Evolutionary conservation across 306 rosid genomes (phyloP), one percentile per base, ranked within the genome.

Genomic region (Ceratonia siliqua): DNA sequence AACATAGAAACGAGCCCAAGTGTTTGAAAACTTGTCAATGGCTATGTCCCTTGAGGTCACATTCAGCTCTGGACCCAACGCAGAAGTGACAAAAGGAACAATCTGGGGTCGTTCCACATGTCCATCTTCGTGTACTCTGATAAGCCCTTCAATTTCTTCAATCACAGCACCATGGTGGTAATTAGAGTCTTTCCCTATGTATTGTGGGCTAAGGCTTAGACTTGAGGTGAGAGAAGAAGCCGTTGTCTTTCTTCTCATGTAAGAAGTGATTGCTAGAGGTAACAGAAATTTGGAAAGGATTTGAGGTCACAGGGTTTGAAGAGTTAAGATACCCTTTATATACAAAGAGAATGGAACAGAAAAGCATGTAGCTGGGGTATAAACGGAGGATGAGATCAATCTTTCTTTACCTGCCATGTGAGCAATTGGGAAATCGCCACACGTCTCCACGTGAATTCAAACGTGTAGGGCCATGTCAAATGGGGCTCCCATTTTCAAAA

Each of bases 1-100:
- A 24, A 82, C 86, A 52, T 93, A 93, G 78, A 91, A 85, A 63
- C 96, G 97, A 13, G 96, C 91, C 92, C 97, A 86, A 50, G 76
- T 75, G 78, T 82, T 74, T 38, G 81, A 74, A 42, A 75, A 81
- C 45, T 57, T 78, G 84, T 89, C 96, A 30, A 93, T 85, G 70
- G 85, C 62, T 6, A 86, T 76, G 84, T 91, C 98, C 55, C 54
- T 55, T 2, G 93, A 89, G 22, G 45, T 82, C 24, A 89, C 86
- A 0, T 82, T 84, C 1, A 85, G 81, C 25, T 90, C 88, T 2
- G 84, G 81, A 41, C 48, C 30, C 32, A 83, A 6, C n/a, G 84
- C 65, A 5, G 83, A 4, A 0, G 86, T 35, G 78, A 91, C 93
- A 68, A 74, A 79, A 35, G 95, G 91, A 33, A 93, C 92, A 25